These are phyloP conservation scores for Solanum neorickii DNA, from an alignment of 257 asterid species.

Conservation along the genomic window DNA sequence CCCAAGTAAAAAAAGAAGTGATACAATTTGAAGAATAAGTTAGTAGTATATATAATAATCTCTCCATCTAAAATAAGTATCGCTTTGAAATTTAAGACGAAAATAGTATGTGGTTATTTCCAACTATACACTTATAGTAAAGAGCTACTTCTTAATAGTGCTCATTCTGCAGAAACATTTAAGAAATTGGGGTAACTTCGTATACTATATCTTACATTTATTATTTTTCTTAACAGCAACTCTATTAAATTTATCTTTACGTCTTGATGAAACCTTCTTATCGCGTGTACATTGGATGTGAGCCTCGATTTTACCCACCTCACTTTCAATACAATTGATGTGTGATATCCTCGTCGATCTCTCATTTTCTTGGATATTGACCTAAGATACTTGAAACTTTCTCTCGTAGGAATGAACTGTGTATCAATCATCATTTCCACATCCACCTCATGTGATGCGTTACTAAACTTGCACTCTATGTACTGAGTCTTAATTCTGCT, in stretches of 20 bases:
- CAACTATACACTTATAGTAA: not conserved
- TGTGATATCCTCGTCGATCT: not conserved
- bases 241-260: not conserved
- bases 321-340: not conserved
- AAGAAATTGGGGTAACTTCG: not conserved
- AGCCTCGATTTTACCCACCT: not conserved
- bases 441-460: not conserved
- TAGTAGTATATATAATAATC: too few relatives aligned
- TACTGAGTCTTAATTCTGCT: not conserved
- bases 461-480: not conserved
- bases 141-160: not conserved
- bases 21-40: not conserved
- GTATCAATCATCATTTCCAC: not conserved
- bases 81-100: not conserved
- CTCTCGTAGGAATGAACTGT: too few relatives aligned
- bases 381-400: not conserved
- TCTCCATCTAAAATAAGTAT: not conserved
- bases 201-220: too few relatives aligned
- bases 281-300: not conserved
- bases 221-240: not conserved
- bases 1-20: too few relatives aligned
- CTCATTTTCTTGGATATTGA: not conserved
- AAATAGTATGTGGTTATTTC: not conserved
- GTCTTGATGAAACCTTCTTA: too few relatives aligned
- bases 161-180: not conserved